These are phyloP conservation scores for Terana coerulea DNA, from an alignment of 768 basidiomycete genomes.

Conservation along the genomic window DNA sequence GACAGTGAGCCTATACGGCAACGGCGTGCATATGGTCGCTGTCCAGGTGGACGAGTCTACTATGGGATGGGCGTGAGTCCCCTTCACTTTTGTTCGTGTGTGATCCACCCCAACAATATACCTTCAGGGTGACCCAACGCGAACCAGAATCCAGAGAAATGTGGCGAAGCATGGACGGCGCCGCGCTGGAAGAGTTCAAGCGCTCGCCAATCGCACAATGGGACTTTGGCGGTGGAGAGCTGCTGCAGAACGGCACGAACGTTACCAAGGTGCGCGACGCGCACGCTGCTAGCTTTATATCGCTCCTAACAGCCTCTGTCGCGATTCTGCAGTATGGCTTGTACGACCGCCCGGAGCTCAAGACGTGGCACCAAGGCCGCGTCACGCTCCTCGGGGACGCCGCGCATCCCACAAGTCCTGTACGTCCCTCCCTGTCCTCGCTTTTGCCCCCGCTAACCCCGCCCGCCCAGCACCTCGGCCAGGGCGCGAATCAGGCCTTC, in stretches of 20 bases:
- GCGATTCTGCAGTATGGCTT: slow-evolving; percentile 34
- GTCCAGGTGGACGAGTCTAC: neutral
- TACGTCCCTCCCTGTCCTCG: slow-evolving; percentile 24
- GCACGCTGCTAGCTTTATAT: neutral
- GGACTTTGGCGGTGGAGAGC: slow-evolving; percentile 24
- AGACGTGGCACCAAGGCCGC: slow-evolving; percentile 38
- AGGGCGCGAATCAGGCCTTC: slow-evolving; percentile 44
- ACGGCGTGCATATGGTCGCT: neutral
- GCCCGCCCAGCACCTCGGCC: slow-evolving; percentile 36
- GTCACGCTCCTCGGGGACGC: slow-evolving; percentile 42
- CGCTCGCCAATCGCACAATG: slow-evolving; percentile 18
- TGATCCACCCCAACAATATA: neutral
- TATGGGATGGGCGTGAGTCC: neutral
- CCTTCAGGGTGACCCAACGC: slow-evolving; percentile 29
- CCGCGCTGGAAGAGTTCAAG: slow-evolving; percentile 15
- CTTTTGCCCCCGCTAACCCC: neutral
- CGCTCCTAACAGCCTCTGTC: no score
- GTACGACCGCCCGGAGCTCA: slow-evolving; percentile 40
- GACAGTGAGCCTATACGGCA: neutral
- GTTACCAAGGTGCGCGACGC: slow-evolving; percentile 24
- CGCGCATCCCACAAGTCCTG: slow-evolving; percentile 44
- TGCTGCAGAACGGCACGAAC: slow-evolving; percentile 22
- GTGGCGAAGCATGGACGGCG: slow-evolving; percentile 34
- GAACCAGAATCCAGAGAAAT: slow-evolving; percentile 38
- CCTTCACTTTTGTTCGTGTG: no score